Base-by-base conservation (phyloP, 1,284 basidiomycete genomes). In the Naganishia sp. region DNA sequence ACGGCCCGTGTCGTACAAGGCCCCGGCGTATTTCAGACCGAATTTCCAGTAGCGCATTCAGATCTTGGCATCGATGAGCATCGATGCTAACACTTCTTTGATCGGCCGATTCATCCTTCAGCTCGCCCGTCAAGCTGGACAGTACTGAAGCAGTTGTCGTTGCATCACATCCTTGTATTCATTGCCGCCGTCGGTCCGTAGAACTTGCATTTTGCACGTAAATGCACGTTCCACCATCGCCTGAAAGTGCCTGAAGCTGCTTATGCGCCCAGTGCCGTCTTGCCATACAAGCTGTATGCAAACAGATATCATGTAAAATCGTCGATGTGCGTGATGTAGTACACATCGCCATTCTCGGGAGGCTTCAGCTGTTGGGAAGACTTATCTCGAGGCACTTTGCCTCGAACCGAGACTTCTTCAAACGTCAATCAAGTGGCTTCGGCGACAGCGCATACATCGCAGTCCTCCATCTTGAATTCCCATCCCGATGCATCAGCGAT, bases 111-210 rank as follows among this genome's bases (percentile, higher is more conserved):
- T 70, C 23, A 69, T 57, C 77, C 55, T 69, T 76, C 72, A 31
- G 74, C 68, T 44, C 73, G 69, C 70, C 80, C 67, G 69, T 79
- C 74, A 65, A 72, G 18, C 59, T 73, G 69, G 11, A 71, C 73
- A 11, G 70, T 70, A 11, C 21, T 36, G 21, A 2, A 16, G 39
- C n/a, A 66, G 33, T 31, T 66, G 61, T 10, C 23, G n/a, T 1
- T 33, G 36, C 48, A 60, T 54, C 7, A n/a, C 28, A 21, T 50
- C 65, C 21, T 54, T 52, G 59, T 70, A 72, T 69, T 75, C 70
- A 31, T 69, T 68, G 33, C 74, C 73, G n/a, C 69, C 64, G 63
- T 75, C 70, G 13, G 70, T 69, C 3, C 71, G 66, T 0, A 73
- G 18, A 2, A 46, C 39, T 25, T 68, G 45, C n/a, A 72, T 59